Evolutionary conservation across 108 stramenopile species (phyloP).

Genomic region (Nitzschia putrida): DNA sequence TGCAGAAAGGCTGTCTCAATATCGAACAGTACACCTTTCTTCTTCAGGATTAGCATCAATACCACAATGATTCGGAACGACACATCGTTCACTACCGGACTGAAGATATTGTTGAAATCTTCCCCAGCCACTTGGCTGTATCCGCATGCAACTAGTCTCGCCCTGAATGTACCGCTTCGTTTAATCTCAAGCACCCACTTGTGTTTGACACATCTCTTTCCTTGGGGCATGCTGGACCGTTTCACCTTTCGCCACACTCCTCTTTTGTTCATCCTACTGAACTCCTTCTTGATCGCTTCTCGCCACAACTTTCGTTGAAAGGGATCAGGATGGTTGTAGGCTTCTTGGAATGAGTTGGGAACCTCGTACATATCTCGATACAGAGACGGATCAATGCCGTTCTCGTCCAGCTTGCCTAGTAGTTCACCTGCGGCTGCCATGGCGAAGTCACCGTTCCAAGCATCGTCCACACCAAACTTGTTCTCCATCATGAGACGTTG

Average conservation of each 20-base stretch:
- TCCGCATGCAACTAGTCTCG: no score
- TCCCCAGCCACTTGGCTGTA: conserved; percentile 11
- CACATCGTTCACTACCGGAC: no score
- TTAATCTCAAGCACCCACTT: conserved; percentile 9
- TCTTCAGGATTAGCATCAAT: not conserved
- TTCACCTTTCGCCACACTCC: conserved; percentile 12
- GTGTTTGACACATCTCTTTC: no score
- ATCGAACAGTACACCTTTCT: not conserved
- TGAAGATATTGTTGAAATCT: conserved; percentile 6
- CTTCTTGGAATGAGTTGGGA: not conserved
- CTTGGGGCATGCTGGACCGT: no score
- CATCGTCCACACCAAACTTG: no score
- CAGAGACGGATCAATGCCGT: no score
- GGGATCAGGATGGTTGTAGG: conserved; percentile 2
- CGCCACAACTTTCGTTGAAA: not conserved
- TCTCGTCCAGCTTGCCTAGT: no score
- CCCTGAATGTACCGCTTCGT: conserved; percentile 1
- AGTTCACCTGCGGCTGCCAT: no score
- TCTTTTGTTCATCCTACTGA: conserved; percentile 2
- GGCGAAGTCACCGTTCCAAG: no score
- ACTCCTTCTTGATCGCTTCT: conserved; percentile 16
- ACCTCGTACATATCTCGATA: no score
- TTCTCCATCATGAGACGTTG: no score
- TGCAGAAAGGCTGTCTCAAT: conserved; percentile 30
- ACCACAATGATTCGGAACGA: not conserved